Percentiles rank a stretch among this genome's conserved stretches.
Conservation (phyloP, 768 basidiomycete genomes). For the Auricularia auricula-judae region DNA sequence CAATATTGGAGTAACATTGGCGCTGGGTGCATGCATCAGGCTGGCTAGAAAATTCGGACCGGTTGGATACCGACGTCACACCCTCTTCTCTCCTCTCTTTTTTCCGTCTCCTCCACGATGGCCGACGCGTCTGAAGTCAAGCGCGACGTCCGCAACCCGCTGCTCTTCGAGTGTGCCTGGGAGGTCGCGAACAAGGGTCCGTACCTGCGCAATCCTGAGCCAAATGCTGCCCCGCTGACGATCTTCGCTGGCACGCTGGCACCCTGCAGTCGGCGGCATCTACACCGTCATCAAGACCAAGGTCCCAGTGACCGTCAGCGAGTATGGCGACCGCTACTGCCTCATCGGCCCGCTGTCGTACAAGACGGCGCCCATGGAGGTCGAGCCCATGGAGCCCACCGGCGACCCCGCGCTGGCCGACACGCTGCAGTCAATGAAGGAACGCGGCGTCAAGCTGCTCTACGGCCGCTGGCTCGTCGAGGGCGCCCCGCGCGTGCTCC, state of each 20-base stretch:
- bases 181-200: conserved; percentile 86
- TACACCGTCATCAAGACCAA: conserved; percentile 99
- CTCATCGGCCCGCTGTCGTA: conserved; percentile 97
- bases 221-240: background rate
- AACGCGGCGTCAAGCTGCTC: conserved; percentile 83
- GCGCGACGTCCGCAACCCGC: conserved; percentile 67
- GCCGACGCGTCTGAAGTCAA: conserved; percentile 13
- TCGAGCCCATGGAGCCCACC: conserved; percentile 82
- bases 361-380: conserved; percentile 99
- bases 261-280: conserved; percentile 71
- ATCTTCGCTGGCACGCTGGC: background rate
- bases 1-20: background rate
- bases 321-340: conserved; percentile 91
- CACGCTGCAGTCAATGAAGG: conserved; percentile 72
- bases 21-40: background rate
- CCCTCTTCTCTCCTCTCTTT: background rate
- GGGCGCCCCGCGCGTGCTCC: conserved; percentile 85
- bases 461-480: conserved; percentile 99
- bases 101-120: background rate
- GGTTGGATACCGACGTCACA: background rate
- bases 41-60: background rate
- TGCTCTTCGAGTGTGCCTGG: conserved; percentile 95
- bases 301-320: conserved; percentile 92
- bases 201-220: background rate
- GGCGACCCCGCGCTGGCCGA: conserved; percentile 61